phyloP scores from a whole-genome alignment of 345 rosid species.

The Gossypium australe region DNA sequence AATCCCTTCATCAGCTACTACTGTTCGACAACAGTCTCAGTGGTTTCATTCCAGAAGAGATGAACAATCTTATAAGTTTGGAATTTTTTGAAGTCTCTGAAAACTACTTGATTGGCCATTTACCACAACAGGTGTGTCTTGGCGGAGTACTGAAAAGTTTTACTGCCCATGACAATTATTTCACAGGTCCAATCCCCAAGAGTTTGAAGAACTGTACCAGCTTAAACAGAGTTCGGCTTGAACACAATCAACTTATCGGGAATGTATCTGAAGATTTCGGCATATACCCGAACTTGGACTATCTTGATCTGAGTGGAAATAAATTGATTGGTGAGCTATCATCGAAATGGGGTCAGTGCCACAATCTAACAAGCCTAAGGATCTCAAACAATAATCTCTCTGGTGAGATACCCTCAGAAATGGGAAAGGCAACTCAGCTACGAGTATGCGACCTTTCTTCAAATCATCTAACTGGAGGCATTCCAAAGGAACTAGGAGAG shows the following conservation, averaged over 20 bases:
- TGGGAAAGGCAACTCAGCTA: background rate
- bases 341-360: background rate
- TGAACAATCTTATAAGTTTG: conserved; percentile 1
- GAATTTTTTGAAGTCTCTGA: background rate
- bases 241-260: background rate
- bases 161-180: background rate
- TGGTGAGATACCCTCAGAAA: background rate
- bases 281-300: background rate
- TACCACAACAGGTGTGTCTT: background rate
- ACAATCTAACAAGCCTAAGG: background rate
- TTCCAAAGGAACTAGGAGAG: background rate
- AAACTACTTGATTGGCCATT: background rate
- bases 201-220: background rate
- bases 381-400: background rate
- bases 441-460: background rate
- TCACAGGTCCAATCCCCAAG: background rate
- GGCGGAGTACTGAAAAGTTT: background rate
- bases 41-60: background rate
- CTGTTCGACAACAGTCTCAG: background rate
- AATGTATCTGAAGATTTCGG: background rate
- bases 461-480: background rate
- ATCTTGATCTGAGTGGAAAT: background rate
- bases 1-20: background rate
- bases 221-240: background rate
- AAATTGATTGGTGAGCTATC: background rate